Evolutionary conservation across 2,329 filamentous ascomycete species (phyloP), one percentile per base, ranked within the genome.

Genomic region (Colletotrichum echinochloae): DNA sequence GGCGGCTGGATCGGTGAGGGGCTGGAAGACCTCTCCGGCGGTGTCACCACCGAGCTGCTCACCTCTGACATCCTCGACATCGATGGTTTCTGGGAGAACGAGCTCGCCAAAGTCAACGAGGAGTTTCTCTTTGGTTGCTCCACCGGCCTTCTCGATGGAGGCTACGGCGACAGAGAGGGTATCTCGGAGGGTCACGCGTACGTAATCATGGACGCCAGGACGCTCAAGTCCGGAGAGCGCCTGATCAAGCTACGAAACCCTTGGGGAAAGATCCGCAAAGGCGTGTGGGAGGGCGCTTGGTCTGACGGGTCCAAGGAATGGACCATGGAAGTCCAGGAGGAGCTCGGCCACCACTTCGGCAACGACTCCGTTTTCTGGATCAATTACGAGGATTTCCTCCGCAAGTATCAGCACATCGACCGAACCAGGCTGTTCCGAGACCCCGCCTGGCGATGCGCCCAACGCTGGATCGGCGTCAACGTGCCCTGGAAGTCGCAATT

Each of bases 41-140:
- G 91, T 33, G 90, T 94, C 16, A 92, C 91, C 0, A 91, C 89
- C 0, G 89, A 92, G 76, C 80, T 94, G 14, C 86, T 91, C 54
- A 88, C 89, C 1, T 88, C 89, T 0, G 91, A 94, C 75, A 92
- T 94, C 44, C 85, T 94, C 4, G 91, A 96, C 76, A 91, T 92
- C 69, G 91, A 97, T 60, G 87, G 89, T 28, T 97, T 97, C 78
- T 97, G 94, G 94, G 88, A 87, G 1, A 90, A 95, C 46, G 92
- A 96, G 77, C 86, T 97, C 30, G 88, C 91, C 80, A 90, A 92
- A 72, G 93, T 94, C 68, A 96, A 97, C 77, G 83, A 94, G 65
- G 91, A 94, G 60, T 97, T 96, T 75, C 81, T 94, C 9, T 93
- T 93, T 74, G 91, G 91, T n/a, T 92, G 90, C 75, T 88, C 86